Percentiles rank a stretch among this genome's conserved stretches.
phyloP scores from a whole-genome alignment of 1,284 basidiomycete genomes.

The Pisolithus thermaeus region DNA sequence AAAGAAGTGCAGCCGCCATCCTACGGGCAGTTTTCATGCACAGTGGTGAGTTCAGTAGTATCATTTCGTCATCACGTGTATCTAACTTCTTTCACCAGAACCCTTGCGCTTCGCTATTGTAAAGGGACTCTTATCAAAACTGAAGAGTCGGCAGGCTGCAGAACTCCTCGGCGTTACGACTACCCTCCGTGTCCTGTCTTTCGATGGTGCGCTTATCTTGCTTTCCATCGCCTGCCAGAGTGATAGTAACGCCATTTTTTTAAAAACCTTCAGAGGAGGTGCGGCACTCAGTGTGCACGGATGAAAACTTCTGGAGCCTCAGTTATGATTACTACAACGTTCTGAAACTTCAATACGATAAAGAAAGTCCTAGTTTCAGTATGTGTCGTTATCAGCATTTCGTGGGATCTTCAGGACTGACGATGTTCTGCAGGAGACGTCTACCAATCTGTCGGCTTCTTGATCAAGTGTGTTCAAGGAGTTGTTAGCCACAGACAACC shows the following conservation, averaged over 20 bases:
- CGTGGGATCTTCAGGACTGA: not conserved
- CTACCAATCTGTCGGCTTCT: conserved; percentile 16
- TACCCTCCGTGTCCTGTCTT: conserved; percentile 8
- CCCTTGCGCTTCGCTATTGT: conserved; percentile 9
- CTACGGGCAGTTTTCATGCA: conserved; percentile 11
- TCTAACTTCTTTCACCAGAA: conserved; percentile 3
- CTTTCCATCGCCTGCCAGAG: not conserved
- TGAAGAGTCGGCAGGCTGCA: conserved; percentile 12
- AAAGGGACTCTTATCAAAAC: conserved; percentile 11
- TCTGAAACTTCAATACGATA: conserved; percentile 13
- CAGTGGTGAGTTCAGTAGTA: conserved; percentile 6
- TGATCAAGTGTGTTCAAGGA: conserved; percentile 20
- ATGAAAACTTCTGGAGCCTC: conserved; percentile 13
- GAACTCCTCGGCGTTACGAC: conserved; percentile 16
- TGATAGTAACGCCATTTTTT: not conserved
- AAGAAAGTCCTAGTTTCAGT: conserved; percentile 13
- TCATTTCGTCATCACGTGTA: not conserved
- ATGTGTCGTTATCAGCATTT: not conserved
- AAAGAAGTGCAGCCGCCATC: conserved; percentile 10
- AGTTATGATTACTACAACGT: conserved; percentile 16
- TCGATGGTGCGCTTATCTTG: conserved; percentile 12
- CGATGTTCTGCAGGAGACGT: conserved; percentile 17
- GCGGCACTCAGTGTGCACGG: conserved; percentile 11
- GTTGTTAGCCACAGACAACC: conserved; percentile 11
- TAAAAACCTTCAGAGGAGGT: conserved; percentile 10